Evolutionary conservation across 1,284 basidiomycete species (phyloP).

Genomic region (Cutaneotrichosporon spelunceum): DNA sequence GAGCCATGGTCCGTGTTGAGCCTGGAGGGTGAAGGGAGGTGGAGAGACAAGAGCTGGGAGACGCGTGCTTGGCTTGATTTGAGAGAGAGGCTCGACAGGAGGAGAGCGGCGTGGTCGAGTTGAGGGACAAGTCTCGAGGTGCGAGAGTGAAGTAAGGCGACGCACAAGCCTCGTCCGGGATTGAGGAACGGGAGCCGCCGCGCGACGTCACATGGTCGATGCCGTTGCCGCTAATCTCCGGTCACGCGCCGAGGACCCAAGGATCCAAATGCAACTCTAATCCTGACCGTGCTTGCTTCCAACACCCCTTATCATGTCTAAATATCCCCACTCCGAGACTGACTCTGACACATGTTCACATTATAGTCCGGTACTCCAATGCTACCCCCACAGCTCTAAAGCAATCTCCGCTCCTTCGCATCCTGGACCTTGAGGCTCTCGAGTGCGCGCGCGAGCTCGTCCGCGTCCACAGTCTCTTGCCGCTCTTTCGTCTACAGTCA

Average conservation of each 20-base stretch:
- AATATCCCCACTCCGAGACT: no score
- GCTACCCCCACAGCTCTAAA: not conserved
- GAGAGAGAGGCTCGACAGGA: not conserved
- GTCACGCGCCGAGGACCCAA: no score
- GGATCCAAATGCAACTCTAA: no score
- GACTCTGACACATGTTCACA: no score
- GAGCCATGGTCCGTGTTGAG: not conserved
- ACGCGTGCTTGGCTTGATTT: not conserved
- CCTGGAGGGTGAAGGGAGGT: not conserved
- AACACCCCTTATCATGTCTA: no score
- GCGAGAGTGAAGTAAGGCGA: not conserved
- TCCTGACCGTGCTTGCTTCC: no score
- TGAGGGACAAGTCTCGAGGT: not conserved
- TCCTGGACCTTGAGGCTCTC: slow-evolving; percentile 4
- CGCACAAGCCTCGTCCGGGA: not conserved
- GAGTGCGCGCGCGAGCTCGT: slow-evolving; percentile 4
- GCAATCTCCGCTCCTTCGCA: not conserved
- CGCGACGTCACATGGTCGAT: not conserved
- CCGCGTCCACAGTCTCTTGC: not conserved
- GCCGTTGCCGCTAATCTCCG: not conserved
- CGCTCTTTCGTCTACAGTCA: slow-evolving; percentile 1
- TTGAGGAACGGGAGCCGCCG: not conserved
- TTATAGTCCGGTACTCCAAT: not conserved
- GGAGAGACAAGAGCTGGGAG: not conserved
- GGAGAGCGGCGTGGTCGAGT: not conserved